These are phyloP conservation scores for Pseudonectria buxi DNA, from an alignment of 2,329 filamentous ascomycete genomes.

Conservation along the genomic window DNA sequence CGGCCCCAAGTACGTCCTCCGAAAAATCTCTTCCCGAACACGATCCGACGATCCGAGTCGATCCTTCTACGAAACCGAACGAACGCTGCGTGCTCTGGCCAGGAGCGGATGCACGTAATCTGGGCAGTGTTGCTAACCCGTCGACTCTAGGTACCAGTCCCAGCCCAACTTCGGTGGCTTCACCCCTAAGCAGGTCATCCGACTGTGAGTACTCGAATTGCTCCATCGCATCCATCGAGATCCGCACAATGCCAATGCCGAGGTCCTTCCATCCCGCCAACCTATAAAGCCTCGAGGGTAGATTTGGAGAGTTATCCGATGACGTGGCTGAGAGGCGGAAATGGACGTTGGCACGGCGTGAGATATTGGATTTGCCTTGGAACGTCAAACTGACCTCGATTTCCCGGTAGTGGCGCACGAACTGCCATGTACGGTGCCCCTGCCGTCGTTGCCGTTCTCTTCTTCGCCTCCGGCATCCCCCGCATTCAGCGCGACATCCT, in stretches of 20 bases:
- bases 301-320: too few species aligned
- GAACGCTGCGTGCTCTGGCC: background rate
- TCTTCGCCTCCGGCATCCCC: slow-evolving; percentile 56
- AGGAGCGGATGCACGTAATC: slow-evolving; percentile 4
- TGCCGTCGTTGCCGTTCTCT: slow-evolving; percentile 51
- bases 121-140: slow-evolving; percentile 21
- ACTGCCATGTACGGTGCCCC: slow-evolving; percentile 50
- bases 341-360: background rate
- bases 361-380: background rate
- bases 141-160: slow-evolving; percentile 46
- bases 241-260: slow-evolving; percentile 2
- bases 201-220: slow-evolving; percentile 41
- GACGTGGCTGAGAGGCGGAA: too few species aligned
- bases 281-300: too few species aligned
- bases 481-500: slow-evolving; percentile 54
- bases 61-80: slow-evolving; percentile 3
- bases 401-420: slow-evolving; percentile 39
- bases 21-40: background rate
- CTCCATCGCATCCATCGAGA: background rate
- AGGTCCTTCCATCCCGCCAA: too few species aligned
- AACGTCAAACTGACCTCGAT: background rate
- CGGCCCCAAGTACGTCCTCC: slow-evolving; percentile 54
- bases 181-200: slow-evolving; percentile 39
- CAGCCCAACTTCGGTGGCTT: slow-evolving; percentile 49
- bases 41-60: background rate